Evolutionary conservation across 2,329 filamentous ascomycete species (phyloP).

Genomic region (Phialophora expanda): DNA sequence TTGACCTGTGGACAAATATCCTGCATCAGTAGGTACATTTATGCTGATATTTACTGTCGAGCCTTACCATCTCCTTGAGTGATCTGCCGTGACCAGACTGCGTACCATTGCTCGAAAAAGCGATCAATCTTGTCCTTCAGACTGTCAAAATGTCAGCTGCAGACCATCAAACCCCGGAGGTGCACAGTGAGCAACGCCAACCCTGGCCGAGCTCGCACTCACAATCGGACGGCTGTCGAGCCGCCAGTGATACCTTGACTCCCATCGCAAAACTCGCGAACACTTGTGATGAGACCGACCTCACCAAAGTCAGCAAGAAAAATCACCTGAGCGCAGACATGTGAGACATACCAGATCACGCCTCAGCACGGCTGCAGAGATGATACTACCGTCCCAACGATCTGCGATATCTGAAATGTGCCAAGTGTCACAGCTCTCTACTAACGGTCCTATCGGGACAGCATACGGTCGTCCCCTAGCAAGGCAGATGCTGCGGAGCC

Average conservation of each 20-base stretch:
- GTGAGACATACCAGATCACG: conserved; percentile 62
- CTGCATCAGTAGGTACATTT: neutral
- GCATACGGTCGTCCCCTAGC: conserved; percentile 72
- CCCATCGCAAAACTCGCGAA: conserved; percentile 47
- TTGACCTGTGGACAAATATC: neutral
- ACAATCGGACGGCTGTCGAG: conserved; percentile 43
- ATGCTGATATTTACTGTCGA: neutral
- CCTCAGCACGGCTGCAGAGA: conserved; percentile 72
- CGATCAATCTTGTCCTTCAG: conserved; percentile 64
- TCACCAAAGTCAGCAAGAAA: conserved; percentile 9
- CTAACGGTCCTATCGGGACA: conserved; percentile 68
- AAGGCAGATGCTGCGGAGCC: conserved; percentile 60
- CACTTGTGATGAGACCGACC: conserved; percentile 43
- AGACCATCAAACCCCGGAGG: neutral
- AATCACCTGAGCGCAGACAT: neutral
- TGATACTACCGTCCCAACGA: conserved; percentile 70
- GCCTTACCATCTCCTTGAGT: conserved; percentile 58
- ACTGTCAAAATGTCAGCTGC: conserved; percentile 16
- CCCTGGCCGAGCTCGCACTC: neutral
- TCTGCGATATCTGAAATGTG: conserved; percentile 68
- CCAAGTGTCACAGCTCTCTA: conserved; percentile 73
- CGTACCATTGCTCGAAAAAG: conserved; percentile 70
- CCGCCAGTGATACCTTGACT: conserved; percentile 45
- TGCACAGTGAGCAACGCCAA: neutral
- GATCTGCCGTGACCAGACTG: conserved; percentile 65